phyloP scores from a whole-genome alignment of 1,139 yeast genomes.

The Geotrichum bryndzae region DNA sequence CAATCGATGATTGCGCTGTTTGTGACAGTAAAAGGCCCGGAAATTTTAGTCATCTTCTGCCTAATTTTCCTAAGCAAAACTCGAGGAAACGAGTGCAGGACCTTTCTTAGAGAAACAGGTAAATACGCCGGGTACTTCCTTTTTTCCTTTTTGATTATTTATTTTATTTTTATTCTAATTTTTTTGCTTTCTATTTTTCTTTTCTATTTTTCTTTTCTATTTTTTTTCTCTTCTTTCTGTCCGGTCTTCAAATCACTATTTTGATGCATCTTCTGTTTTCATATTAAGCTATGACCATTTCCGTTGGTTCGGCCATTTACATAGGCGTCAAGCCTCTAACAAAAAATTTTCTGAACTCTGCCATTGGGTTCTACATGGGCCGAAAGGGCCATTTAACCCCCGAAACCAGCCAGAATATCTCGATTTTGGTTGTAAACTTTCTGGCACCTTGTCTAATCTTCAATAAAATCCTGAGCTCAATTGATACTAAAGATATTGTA shows the following conservation, averaged over 20 bases:
- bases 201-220: background rate
- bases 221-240: background rate
- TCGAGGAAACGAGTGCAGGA: too few relatives aligned
- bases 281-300: constrained; percentile 23
- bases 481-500: constrained; percentile 47
- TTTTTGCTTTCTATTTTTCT: background rate
- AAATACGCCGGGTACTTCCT: too few relatives aligned
- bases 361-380: constrained; percentile 57
- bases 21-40: too few relatives aligned
- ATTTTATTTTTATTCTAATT: too few relatives aligned
- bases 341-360: constrained; percentile 73
- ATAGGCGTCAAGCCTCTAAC: constrained; percentile 80
- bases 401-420: constrained; percentile 60
- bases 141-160: background rate
- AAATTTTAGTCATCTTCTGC: too few relatives aligned
- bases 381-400: constrained; percentile 43
- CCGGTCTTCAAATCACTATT: background rate
- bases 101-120: too few relatives aligned
- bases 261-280: background rate
- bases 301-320: constrained; percentile 67
- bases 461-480: constrained; percentile 57
- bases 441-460: constrained; percentile 75
- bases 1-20: too few relatives aligned
- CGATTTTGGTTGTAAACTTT: constrained; percentile 64
- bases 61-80: too few relatives aligned